Conservation (phyloP, 805 yeast genomes). For the Candida schatavii region DNA sequence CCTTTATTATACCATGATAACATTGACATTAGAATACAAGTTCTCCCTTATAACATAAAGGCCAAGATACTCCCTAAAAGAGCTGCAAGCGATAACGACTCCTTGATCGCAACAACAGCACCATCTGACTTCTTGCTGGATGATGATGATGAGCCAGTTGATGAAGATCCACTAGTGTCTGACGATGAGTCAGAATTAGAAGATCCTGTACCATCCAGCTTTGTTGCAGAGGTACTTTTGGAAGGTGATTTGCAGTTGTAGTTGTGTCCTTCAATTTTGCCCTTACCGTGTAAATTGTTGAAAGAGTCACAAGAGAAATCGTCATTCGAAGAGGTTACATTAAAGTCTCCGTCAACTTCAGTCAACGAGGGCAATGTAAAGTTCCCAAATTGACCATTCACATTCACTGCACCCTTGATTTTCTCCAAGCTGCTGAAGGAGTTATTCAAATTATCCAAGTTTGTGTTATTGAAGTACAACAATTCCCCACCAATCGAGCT, state of each 20-base stretch:
- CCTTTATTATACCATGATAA: not conserved
- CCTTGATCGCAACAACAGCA: slow-evolving; percentile 1
- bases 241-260: slow-evolving; percentile 38
- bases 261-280: slow-evolving; percentile 43
- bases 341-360: slow-evolving; percentile 42
- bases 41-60: slow-evolving; percentile 5
- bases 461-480: slow-evolving; percentile 39
- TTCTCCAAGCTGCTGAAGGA: slow-evolving; percentile 27
- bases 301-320: slow-evolving; percentile 37
- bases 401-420: slow-evolving; percentile 40
- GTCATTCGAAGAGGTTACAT: slow-evolving; percentile 30
- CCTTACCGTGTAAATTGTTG: slow-evolving; percentile 27
- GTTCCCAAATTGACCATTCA: slow-evolving; percentile 37
- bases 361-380: slow-evolving; percentile 35
- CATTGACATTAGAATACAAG: not conserved
- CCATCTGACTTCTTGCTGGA: slow-evolving; percentile 21
- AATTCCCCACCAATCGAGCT: slow-evolving; percentile 40
- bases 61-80: slow-evolving; percentile 16
- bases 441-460: slow-evolving; percentile 29
- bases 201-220: slow-evolving; percentile 13
- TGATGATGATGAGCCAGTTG: slow-evolving; percentile 10
- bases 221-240: slow-evolving; percentile 15
- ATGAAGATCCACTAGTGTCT: slow-evolving; percentile 17
- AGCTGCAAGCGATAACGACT: not conserved
- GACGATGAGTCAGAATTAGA: slow-evolving; percentile 16